A percentile compares a stretch with the other conserved stretches of the same genome.
Evolutionary conservation across 73 alveolate genomes (phyloP).

Genomic region (Diophrys appendiculata): DNA sequence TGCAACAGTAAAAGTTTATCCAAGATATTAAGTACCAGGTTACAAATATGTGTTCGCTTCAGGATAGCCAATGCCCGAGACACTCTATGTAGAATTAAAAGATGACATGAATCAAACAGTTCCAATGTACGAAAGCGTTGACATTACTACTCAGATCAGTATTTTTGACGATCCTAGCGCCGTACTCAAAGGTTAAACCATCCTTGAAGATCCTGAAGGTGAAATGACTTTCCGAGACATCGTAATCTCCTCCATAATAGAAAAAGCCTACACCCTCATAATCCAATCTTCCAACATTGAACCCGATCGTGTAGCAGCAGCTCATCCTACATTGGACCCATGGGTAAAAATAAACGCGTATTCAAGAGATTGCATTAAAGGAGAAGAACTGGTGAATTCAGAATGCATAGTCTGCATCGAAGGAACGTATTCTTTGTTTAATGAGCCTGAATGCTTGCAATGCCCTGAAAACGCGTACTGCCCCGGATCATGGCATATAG

Average conservation of each 20-base stretch:
- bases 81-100: neutral
- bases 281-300: neutral
- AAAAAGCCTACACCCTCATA: neutral
- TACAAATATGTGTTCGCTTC: neutral
- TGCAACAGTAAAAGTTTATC: neutral
- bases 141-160: neutral
- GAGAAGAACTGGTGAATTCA: constrained; percentile 15
- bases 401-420: constrained; percentile 20
- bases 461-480: constrained; percentile 52
- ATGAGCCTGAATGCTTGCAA: constrained; percentile 13
- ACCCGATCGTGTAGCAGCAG: neutral
- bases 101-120: neutral
- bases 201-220: neutral
- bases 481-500: constrained; percentile 21
- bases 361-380: constrained; percentile 8
- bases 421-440: constrained; percentile 12
- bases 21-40: neutral
- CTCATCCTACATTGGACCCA: neutral
- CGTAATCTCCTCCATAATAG: neutral
- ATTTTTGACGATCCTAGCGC: neutral
- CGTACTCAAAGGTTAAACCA: neutral
- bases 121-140: neutral
- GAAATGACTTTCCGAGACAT: constrained; percentile 1
- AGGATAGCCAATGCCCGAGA: neutral
- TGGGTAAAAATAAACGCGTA: neutral